These are phyloP conservation scores for Microbotryum intermedium DNA, from an alignment of 1,284 basidiomycete genomes.

Conservation along the genomic window DNA sequence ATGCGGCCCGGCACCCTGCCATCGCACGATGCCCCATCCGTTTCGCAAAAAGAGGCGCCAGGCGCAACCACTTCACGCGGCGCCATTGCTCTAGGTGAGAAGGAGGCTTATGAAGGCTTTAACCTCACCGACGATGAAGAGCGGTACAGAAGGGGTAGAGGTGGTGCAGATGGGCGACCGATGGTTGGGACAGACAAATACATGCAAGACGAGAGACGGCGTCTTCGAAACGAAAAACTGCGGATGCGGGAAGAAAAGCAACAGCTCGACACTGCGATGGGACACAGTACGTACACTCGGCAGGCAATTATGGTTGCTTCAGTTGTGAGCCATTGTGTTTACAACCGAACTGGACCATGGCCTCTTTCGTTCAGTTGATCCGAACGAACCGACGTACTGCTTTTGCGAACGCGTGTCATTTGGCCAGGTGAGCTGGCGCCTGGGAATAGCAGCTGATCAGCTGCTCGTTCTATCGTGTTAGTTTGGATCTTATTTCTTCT, in stretches of 20 bases:
- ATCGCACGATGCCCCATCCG: slow-evolving; percentile 28
- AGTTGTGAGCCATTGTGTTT: too few relatives aligned
- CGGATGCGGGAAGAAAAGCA: neutral
- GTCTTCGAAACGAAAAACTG: slow-evolving; percentile 1
- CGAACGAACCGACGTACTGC: slow-evolving; percentile 30
- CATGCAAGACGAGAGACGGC: neutral
- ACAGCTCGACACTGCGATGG: too few relatives aligned
- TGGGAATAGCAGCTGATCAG: neutral
- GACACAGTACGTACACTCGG: too few relatives aligned
- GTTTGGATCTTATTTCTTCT: neutral
- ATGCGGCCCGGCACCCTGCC: slow-evolving; percentile 29
- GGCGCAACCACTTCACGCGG: slow-evolving; percentile 12
- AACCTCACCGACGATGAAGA: neutral
- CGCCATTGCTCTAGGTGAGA: slow-evolving; percentile 22
- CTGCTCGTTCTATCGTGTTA: too few relatives aligned
- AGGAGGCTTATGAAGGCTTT: slow-evolving; percentile 9
- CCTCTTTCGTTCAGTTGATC: slow-evolving; percentile 9
- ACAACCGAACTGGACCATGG: too few relatives aligned
- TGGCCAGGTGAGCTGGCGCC: slow-evolving; percentile 16
- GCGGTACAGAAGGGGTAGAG: neutral
- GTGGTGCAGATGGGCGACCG: neutral
- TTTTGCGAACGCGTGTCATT: slow-evolving; percentile 30
- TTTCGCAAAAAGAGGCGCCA: slow-evolving; percentile 3
- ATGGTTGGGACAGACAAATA: neutral
- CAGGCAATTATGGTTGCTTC: too few relatives aligned